phyloP scores from a whole-genome alignment of 257 asterid species.

The Jacaranda copaia region DNA sequence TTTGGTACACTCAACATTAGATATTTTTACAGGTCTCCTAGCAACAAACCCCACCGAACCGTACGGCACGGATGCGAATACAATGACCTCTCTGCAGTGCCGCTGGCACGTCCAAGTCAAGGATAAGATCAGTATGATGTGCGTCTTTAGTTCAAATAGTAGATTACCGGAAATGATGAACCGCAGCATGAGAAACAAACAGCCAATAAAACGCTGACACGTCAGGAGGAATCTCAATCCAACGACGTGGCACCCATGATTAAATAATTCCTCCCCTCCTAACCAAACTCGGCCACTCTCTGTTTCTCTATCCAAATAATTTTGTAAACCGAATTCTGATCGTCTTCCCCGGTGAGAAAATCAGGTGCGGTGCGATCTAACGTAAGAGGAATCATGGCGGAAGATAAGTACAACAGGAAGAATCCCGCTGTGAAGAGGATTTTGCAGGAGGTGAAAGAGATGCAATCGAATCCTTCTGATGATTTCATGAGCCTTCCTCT shows the following conservation, averaged over 20 bases:
- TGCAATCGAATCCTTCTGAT: slow-evolving; percentile 93
- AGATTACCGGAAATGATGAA: not conserved
- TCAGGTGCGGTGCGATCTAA: slow-evolving; percentile 48
- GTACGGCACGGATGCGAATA: not conserved
- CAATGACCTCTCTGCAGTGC: not conserved
- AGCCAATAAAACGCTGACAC: slow-evolving; percentile 26
- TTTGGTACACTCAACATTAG: not conserved
- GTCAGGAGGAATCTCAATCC: slow-evolving; percentile 10
- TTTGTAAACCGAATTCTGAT: not conserved
- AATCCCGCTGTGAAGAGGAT: slow-evolving; percentile 96
- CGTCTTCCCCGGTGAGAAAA: slow-evolving; percentile 29
- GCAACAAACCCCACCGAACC: slow-evolving; percentile 11
- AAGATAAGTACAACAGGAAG: slow-evolving; percentile 81
- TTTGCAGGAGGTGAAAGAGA: slow-evolving; percentile 90
- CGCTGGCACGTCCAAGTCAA: not conserved
- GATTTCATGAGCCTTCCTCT: slow-evolving; percentile 96
- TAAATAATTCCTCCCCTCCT: slow-evolving; percentile 5
- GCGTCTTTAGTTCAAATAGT: slow-evolving; percentile 27
- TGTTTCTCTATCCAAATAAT: slow-evolving; percentile 18
- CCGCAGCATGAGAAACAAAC: slow-evolving; percentile 1
- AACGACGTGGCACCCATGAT: slow-evolving; percentile 32
- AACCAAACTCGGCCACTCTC: slow-evolving; percentile 24
- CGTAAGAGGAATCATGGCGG: slow-evolving; percentile 57
- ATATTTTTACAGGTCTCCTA: not conserved
- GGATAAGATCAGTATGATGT: not conserved